Percentiles rank a stretch among this genome's conserved stretches.
Evolutionary conservation across 176 grass and related monocot species (phyloP).

Genomic region (Bolboschoenus planiculmis): DNA sequence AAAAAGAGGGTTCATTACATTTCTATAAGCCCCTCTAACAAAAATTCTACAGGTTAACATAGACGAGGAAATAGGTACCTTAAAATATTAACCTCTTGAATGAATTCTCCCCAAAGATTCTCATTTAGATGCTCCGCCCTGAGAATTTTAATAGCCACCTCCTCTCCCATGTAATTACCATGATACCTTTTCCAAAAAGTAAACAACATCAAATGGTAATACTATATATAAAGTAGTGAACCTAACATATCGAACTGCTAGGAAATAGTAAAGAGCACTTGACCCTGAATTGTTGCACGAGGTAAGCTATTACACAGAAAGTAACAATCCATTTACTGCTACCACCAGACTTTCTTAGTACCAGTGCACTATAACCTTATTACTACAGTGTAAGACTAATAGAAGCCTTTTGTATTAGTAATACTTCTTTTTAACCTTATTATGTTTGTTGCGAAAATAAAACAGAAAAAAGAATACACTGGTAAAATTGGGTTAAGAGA

Average conservation of each 20-base stretch:
- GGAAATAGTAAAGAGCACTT: neutral
- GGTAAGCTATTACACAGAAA: neutral
- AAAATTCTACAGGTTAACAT: conserved; percentile 7
- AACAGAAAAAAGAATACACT: neutral
- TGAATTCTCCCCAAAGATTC: conserved; percentile 72
- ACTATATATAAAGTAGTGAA: conserved; percentile 5
- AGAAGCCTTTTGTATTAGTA: neutral
- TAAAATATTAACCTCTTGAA: conserved; percentile 95
- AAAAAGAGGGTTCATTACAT: conserved; percentile 22
- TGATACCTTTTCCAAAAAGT: conserved; percentile 59
- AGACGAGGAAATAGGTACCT: conserved; percentile 51
- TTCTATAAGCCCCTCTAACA: neutral
- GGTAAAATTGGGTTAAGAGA: no score
- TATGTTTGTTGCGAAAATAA: neutral
- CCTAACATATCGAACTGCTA: neutral
- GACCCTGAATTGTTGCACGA: neutral
- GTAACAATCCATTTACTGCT: neutral
- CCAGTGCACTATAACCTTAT: neutral
- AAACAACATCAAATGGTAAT: conserved; percentile 9
- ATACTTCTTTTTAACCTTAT: neutral
- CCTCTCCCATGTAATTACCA: conserved; percentile 85
- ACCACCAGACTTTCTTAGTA: neutral
- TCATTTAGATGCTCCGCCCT: conserved; percentile 86
- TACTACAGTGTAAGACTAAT: neutral
- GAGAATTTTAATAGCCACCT: conserved; percentile 95